A percentile compares a stretch with the other conserved stretches of the same genome.
Conservation (phyloP, 441 rosid genomes). For the Gossypium trilobum region DNA sequence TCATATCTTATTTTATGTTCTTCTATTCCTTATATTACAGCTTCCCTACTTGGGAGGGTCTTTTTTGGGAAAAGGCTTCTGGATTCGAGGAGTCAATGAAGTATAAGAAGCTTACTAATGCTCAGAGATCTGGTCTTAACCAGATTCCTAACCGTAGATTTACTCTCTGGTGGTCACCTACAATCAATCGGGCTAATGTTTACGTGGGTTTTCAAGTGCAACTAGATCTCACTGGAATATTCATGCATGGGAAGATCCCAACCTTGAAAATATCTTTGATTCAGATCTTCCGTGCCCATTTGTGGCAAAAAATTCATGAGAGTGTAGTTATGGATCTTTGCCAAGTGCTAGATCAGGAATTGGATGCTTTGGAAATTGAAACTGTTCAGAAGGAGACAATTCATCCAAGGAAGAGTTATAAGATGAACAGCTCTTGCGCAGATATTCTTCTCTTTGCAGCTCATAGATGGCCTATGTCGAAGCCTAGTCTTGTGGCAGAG, state of each 20-base stretch:
- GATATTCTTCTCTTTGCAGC: constrained; percentile 90
- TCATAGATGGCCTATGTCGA: constrained; percentile 96
- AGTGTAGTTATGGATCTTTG: constrained; percentile 99
- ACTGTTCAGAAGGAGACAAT: constrained; percentile 97
- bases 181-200: constrained; percentile 89
- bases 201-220: constrained; percentile 99
- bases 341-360: constrained; percentile 87
- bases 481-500: constrained; percentile 95
- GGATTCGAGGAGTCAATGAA: constrained; percentile 99
- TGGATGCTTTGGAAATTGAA: constrained; percentile 91
- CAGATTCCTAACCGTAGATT: constrained; percentile 96
- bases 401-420: constrained; percentile 98
- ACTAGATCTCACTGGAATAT: constrained; percentile 91
- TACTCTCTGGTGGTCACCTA: constrained; percentile 99
- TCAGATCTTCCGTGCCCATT: constrained; percentile 95
- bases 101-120: constrained; percentile 93
- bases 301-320: constrained; percentile 98
- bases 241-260: constrained; percentile 90
- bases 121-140: constrained; percentile 97
- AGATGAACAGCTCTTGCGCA: constrained; percentile 99
- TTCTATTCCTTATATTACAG: constrained; percentile 26
- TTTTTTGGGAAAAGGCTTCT: constrained; percentile 98
- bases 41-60: constrained; percentile 99
- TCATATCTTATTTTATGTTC: background rate
- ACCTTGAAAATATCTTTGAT: constrained; percentile 79